Evolutionary conservation across 225 moss, liverwort and hornwort genomes (phyloP).

Genomic region (Takakia lepidozioides): DNA sequence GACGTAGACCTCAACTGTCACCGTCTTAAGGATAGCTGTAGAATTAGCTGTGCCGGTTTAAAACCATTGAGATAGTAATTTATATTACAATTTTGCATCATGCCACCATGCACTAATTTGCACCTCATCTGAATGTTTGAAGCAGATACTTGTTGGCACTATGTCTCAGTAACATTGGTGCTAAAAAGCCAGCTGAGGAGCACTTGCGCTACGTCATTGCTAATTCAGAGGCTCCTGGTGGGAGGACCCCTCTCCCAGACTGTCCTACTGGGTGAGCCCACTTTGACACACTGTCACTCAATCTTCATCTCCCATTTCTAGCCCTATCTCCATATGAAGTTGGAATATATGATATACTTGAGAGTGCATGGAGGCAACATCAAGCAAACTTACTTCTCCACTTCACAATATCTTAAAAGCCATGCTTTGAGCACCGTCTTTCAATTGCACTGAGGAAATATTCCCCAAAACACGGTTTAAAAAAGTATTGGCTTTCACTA

Average conservation of each 20-base stretch:
- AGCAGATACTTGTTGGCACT: slow-evolving; percentile 74
- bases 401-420: not conserved
- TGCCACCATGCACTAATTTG: not conserved
- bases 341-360: no score
- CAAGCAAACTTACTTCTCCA: not conserved
- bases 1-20: not conserved
- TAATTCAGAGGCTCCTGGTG: slow-evolving; percentile 33
- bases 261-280: not conserved
- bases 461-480: not conserved
- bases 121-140: not conserved
- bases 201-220: slow-evolving; percentile 65
- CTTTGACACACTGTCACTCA: no score
- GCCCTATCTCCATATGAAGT: no score
- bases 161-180: slow-evolving; percentile 62
- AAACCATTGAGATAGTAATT: not conserved
- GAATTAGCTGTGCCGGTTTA: not conserved
- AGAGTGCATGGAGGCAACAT: not conserved
- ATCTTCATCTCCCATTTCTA: no score
- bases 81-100: not conserved
- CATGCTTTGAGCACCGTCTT: not conserved
- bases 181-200: slow-evolving; percentile 67
- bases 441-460: not conserved
- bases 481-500: not conserved
- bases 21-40: not conserved
- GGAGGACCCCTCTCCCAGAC: slow-evolving; percentile 26